phyloP scores from a whole-genome alignment of 1,139 yeast genomes.

The Magnusiomyces magnusii region DNA sequence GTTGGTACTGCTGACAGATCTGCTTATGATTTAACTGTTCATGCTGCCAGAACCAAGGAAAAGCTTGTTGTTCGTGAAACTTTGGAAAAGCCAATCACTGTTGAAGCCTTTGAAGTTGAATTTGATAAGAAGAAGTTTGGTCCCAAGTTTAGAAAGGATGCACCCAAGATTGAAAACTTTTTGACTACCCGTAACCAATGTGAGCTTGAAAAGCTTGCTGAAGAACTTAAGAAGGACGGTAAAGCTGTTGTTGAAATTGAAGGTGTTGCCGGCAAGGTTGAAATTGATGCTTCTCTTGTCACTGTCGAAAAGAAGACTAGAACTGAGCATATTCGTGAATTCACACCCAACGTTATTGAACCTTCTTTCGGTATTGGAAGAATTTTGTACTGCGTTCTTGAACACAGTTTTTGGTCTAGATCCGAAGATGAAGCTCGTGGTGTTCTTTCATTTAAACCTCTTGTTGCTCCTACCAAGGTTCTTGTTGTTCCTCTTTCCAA shows the following conservation, averaged over 20 bases:
- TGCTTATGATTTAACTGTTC: constrained; percentile 95
- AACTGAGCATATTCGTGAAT: constrained; percentile 90
- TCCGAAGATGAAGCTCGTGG: constrained; percentile 88
- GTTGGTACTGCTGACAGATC: constrained; percentile 99
- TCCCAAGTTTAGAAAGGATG: constrained; percentile 94
- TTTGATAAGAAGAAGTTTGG: constrained; percentile 94
- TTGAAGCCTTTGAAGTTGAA: constrained; percentile 76
- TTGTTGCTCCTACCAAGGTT: constrained; percentile 97
- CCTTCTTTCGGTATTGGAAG: constrained; percentile 99
- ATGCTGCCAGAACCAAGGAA: constrained; percentile 90
- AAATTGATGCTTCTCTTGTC: constrained; percentile 64
- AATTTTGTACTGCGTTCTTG: constrained; percentile 85
- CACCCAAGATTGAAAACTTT: constrained; percentile 84
- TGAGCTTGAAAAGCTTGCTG: constrained; percentile 70
- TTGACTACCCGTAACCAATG: constrained; percentile 70
- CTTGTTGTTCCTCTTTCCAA: constrained; percentile 89
- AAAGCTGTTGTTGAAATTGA: constrained; percentile 58
- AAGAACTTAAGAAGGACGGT: constrained; percentile 56
- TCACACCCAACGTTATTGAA: constrained; percentile 95
- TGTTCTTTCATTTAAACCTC: constrained; percentile 87
- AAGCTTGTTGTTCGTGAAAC: constrained; percentile 90
- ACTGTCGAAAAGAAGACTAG: constrained; percentile 69
- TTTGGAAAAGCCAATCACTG: constrained; percentile 72
- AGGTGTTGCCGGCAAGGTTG: constrained; percentile 55
- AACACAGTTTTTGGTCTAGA: constrained; percentile 94